Conservation (phyloP, 176 grass and related monocot species). For the Musa acuminata region DNA sequence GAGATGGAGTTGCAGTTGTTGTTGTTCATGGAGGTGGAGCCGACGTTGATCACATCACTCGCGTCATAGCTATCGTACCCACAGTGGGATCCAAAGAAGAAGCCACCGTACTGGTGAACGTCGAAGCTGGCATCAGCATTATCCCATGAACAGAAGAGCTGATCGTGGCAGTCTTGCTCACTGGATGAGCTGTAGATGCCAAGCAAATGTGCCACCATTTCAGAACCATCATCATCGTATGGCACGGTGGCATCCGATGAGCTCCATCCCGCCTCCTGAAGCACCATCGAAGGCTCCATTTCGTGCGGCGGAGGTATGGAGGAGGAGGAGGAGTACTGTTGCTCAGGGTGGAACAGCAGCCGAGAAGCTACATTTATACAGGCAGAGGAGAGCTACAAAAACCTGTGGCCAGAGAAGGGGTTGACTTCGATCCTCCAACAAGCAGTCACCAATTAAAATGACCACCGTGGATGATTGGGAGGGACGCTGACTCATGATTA, state of each 20-base stretch:
- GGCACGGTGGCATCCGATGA: constrained; percentile 32
- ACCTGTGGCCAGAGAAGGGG: no score
- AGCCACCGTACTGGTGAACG: no score
- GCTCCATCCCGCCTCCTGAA: constrained; percentile 29
- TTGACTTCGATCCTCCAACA: neutral
- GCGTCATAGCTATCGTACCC: no score
- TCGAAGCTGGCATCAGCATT: constrained; percentile 24
- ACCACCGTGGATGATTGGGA: neutral
- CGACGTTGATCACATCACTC: no score
- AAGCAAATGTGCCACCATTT: constrained; percentile 64
- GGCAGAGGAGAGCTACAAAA: no score
- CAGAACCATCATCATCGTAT: constrained; percentile 39
- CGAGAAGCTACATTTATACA: neutral
- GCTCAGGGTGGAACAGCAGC: no score
- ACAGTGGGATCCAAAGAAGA: no score
- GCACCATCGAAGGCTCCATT: neutral
- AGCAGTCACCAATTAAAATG: constrained; percentile 13
- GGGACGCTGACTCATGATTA: neutral
- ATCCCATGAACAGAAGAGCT: constrained; percentile 20
- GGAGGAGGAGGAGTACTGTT: no score
- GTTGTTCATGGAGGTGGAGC: no score
- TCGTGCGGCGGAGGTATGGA: neutral
- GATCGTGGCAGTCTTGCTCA: constrained; percentile 22
- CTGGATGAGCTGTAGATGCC: no score
- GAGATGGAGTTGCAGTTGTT: neutral